A percentile compares a stretch with the other conserved stretches of the same genome.
Conservation (phyloP, 2,329 filamentous ascomycete genomes). For the Aspergillus calidoustus region DNA sequence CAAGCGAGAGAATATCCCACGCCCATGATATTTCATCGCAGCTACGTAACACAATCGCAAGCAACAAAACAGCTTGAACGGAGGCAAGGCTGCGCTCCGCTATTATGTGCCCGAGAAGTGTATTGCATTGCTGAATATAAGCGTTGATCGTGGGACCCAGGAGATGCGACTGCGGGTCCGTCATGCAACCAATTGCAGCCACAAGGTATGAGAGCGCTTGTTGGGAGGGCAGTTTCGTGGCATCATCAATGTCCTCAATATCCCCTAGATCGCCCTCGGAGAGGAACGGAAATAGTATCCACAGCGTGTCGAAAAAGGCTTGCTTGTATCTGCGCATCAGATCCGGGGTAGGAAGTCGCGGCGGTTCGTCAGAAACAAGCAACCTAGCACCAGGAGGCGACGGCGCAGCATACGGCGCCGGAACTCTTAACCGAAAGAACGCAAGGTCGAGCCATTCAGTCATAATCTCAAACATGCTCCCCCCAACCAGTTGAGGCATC, state of each 20-base stretch:
- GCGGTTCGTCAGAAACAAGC: background rate
- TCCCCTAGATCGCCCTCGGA: background rate
- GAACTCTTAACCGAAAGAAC: constrained; percentile 7
- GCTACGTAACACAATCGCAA: constrained; percentile 2
- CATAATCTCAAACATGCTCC: constrained; percentile 11
- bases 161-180: background rate
- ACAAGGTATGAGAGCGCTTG: constrained; percentile 3
- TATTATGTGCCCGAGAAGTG: constrained; percentile 1
- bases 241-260: background rate
- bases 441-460: constrained; percentile 14
- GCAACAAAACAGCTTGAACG: background rate
- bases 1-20: constrained; percentile 8
- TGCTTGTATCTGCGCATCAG: background rate
- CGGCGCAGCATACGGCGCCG: background rate
- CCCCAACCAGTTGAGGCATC: constrained; percentile 9
- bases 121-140: constrained; percentile 2
- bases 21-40: constrained; percentile 9
- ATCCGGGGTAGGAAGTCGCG: background rate
- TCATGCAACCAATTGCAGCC: background rate
- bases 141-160: background rate
- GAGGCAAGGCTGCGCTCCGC: constrained; percentile 2
- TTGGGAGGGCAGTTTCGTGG: background rate
- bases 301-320: background rate
- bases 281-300: background rate
- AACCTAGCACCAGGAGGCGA: background rate